These are phyloP conservation scores for Schizochytrium sp. DNA, from an alignment of 108 stramenopile species.

Conservation along the genomic window DNA sequence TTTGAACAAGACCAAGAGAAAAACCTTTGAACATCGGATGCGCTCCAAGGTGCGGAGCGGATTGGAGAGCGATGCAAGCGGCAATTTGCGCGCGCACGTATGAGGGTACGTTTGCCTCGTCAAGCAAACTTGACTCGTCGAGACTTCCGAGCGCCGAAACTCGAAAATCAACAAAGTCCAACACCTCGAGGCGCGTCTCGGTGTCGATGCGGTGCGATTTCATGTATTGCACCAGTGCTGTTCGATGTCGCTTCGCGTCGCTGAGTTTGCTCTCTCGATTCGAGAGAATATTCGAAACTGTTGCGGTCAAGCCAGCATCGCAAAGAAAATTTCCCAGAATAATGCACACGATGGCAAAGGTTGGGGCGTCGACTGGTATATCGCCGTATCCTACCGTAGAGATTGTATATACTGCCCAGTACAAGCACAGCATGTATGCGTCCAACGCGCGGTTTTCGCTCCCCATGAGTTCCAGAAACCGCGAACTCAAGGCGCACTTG, in stretches of 20 bases:
- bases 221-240: not conserved
- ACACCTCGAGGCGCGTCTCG: not conserved
- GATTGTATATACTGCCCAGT: slow-evolving; percentile 52
- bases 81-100: not conserved
- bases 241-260: not conserved
- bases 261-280: slow-evolving; percentile 31
- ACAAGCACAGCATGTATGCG: slow-evolving; percentile 42
- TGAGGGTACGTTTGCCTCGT: not conserved
- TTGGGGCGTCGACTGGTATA: not conserved
- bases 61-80: not conserved
- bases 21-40: not conserved
- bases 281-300: slow-evolving; percentile 41
- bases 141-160: not conserved
- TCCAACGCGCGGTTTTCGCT: not conserved
- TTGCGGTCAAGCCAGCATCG: slow-evolving; percentile 57
- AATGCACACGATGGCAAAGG: slow-evolving; percentile 50
- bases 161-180: not conserved
- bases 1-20: not conserved
- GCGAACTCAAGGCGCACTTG: not conserved
- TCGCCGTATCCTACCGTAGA: slow-evolving; percentile 47
- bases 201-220: not conserved
- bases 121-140: not conserved
- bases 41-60: not conserved
- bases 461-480: not conserved
- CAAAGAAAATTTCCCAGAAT: slow-evolving; percentile 52